Conservation (phyloP, 768 basidiomycete genomes). For the Clitopilus hobsonii region DNA sequence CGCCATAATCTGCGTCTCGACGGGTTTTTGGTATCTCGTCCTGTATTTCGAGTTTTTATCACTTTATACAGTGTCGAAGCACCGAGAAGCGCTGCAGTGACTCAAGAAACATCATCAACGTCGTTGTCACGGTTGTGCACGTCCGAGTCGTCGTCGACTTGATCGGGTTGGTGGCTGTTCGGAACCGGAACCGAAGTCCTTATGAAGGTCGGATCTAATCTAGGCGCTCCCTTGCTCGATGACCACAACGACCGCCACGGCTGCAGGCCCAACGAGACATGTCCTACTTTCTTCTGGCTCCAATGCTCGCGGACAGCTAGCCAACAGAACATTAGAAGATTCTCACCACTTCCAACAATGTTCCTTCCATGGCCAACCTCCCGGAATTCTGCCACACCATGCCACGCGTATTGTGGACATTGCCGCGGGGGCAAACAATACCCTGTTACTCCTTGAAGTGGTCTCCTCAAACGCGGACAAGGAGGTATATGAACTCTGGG, state of each 20-base stretch:
- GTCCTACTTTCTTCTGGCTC: constrained; percentile 21
- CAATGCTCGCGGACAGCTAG: constrained; percentile 51
- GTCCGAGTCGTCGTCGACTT: background rate
- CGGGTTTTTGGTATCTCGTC: background rate
- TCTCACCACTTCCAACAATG: constrained; percentile 36
- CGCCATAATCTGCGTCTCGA: constrained; percentile 8
- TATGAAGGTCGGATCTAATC: background rate
- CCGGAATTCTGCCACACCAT: constrained; percentile 23
- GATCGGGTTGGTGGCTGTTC: background rate
- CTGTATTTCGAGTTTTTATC: no score
- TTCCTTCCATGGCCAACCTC: constrained; percentile 26
- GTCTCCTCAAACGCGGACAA: no score
- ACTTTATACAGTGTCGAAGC: constrained; percentile 6
- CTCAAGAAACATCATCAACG: background rate
- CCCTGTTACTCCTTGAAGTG: constrained; percentile 55
- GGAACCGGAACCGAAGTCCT: background rate
- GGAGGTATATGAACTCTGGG: constrained; percentile 70
- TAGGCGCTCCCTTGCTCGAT: background rate
- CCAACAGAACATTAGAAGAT: constrained; percentile 41
- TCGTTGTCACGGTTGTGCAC: no score
- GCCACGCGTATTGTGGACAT: constrained; percentile 40
- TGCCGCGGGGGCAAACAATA: constrained; percentile 76
- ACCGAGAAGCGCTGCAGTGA: no score
- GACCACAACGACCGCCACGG: background rate
- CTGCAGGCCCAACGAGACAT: no score